Evolutionary conservation across 129 eudicot genomes (phyloP), one percentile per base, ranked within the genome.

Genomic region (Dittrichia graveolens): DNA sequence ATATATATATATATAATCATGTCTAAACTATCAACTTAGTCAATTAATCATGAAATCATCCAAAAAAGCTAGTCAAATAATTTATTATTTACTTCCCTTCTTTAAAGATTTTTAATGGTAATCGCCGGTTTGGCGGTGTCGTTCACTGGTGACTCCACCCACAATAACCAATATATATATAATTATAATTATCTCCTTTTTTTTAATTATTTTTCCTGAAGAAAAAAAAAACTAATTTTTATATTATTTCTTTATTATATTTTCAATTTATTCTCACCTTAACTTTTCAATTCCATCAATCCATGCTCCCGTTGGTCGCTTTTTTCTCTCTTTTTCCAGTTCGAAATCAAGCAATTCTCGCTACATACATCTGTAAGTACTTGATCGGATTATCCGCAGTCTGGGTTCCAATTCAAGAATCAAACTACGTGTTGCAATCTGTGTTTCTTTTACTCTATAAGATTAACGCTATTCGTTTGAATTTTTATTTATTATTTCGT

Each of bases 301-400:
- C 47, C n/a, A 39, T 50, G 53, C 53, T 59, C 61, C 45, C 46
- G 18, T 42, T 12, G 8, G 8, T 45, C 76, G 58, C 61, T 65
- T 75, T 43, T 65, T 24, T 24, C 62, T 69, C 52, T 69, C 75
- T 8, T 39, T 44, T 70, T 57, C 56, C 48, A 65, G 5, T 75
- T 66, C 80, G 7, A 56, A 66, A 75, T 75, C 80, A 42, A 31
- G 65, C 67, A 10, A 65, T 75, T 45, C 6, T 39, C 35, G 63
- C 45, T 15, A 12, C 61, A 10, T 37, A 66, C 74, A 42, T 75
- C 52, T 66, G 80, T 75, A 75, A 75, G 74, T 66, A 75, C 72
- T 53, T 10, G 50, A 70, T 55, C 41, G 64, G 13, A 40, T 70
- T 44, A 5, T 70, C 50, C 40, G 7, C 65, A 70, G 53, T 70